Evolutionary conservation across 2,329 filamentous ascomycete species (phyloP).

Genomic region (Periconia sp.): DNA sequence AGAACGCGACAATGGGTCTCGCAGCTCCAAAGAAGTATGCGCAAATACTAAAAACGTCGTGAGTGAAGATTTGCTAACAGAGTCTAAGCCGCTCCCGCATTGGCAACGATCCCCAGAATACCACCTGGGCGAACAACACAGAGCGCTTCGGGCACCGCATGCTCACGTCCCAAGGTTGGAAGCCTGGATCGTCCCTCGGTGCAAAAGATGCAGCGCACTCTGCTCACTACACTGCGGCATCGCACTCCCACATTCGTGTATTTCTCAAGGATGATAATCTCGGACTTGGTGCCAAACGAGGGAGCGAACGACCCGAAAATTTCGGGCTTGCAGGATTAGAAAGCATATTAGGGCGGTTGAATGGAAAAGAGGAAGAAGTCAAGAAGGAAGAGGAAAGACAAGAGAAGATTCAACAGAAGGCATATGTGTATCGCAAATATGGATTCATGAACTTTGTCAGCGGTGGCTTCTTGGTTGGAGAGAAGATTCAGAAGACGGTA

Average conservation of each 20-base stretch:
- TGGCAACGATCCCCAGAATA: conserved; percentile 93
- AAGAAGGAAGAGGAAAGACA: conserved; percentile 72
- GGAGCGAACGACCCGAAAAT: conserved; percentile 70
- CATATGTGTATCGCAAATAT: conserved; percentile 77
- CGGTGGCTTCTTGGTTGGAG: conserved; percentile 75
- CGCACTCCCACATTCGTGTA: conserved; percentile 84
- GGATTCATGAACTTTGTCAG: conserved; percentile 85
- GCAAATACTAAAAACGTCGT: neutral
- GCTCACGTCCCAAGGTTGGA: conserved; percentile 87
- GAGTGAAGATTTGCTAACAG: conserved; percentile 12
- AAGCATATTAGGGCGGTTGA: conserved; percentile 83
- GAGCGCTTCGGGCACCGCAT: conserved; percentile 88
- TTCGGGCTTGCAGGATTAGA: conserved; percentile 89
- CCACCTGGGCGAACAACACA: conserved; percentile 84
- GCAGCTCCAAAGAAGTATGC: conserved; percentile 70
- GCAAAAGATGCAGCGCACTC: conserved; percentile 77
- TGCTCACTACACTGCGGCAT: conserved; percentile 78
- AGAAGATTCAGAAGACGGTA: conserved; percentile 61
- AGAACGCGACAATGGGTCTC: conserved; percentile 71
- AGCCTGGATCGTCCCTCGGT: conserved; percentile 82
- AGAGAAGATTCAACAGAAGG: conserved; percentile 72
- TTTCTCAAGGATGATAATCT: conserved; percentile 88
- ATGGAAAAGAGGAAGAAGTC: conserved; percentile 81
- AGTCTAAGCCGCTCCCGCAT: conserved; percentile 69
- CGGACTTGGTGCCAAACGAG: conserved; percentile 82